A percentile compares a stretch with the other conserved stretches of the same genome.
Conservation (phyloP, 2,329 filamentous ascomycete species). For the Pseudocercospora macadamiae region DNA sequence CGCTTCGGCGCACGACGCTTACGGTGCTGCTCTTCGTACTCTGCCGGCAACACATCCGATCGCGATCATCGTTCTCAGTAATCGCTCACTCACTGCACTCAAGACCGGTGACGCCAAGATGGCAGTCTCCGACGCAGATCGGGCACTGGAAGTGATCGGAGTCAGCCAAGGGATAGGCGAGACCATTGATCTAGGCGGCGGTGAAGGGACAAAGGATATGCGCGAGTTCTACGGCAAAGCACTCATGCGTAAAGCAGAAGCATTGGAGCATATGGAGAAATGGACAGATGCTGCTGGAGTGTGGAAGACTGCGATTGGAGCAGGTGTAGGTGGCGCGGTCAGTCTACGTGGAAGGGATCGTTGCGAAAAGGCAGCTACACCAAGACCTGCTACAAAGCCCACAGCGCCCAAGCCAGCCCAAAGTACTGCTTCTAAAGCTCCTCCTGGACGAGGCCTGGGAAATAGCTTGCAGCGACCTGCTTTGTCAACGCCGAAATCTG, state of each 20-base stretch:
- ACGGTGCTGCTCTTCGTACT: constrained; percentile 73
- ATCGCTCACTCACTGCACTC: constrained; percentile 84
- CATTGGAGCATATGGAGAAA: constrained; percentile 90
- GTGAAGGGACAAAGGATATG: constrained; percentile 74
- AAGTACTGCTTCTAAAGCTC: constrained; percentile 40
- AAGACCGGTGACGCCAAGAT: constrained; percentile 92
- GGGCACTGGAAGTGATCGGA: constrained; percentile 78
- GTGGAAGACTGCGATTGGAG: constrained; percentile 83
- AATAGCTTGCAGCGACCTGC: constrained; percentile 34
- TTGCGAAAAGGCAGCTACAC: constrained; percentile 79
- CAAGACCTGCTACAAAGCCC: constrained; percentile 60
- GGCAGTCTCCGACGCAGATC: constrained; percentile 82
- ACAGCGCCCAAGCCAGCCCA: constrained; percentile 52
- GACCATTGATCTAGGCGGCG: constrained; percentile 67
- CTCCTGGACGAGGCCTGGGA: constrained; percentile 28
- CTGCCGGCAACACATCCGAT: constrained; percentile 81
- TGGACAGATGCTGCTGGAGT: constrained; percentile 81
- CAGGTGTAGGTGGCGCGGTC: constrained; percentile 80
- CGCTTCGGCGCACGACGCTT: constrained; percentile 79
- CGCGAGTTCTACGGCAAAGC: constrained; percentile 92
- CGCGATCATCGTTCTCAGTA: constrained; percentile 85
- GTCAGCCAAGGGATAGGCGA: constrained; percentile 77
- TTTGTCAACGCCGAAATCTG: constrained; percentile 43
- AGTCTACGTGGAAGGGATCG: constrained; percentile 84
- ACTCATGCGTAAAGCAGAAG: constrained; percentile 91